Evolutionary conservation across 2,329 filamentous ascomycete species (phyloP).

Genomic region (Pyrenophora seminiperda): DNA sequence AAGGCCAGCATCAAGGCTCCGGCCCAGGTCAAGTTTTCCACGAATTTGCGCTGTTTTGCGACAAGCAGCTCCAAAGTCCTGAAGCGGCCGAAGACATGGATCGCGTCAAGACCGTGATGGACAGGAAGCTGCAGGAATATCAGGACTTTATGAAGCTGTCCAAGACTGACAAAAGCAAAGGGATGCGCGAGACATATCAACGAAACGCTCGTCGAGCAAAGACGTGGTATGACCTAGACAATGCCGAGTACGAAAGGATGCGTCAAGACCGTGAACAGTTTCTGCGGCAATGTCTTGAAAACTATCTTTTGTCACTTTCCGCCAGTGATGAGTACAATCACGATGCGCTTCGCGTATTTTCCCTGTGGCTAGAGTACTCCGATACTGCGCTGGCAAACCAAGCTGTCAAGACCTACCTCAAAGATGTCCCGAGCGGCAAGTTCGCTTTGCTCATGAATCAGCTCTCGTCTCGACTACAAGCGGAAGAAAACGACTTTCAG

Average conservation of each 20-base stretch:
- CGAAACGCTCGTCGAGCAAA: conserved; percentile 72
- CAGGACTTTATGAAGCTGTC: conserved; percentile 69
- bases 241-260: conserved; percentile 81
- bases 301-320: conserved; percentile 83
- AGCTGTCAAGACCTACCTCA: conserved; percentile 72
- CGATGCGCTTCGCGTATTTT: conserved; percentile 88
- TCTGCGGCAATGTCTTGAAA: conserved; percentile 86
- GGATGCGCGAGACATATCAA: conserved; percentile 58
- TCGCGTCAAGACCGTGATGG: conserved; percentile 76
- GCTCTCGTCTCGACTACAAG: conserved; percentile 86
- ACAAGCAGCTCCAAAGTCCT: conserved; percentile 86
- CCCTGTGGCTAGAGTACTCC: conserved; percentile 89
- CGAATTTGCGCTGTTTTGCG: conserved; percentile 93
- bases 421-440: conserved; percentile 82
- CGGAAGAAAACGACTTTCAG: conserved; percentile 74
- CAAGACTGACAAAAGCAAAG: conserved; percentile 52
- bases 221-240: conserved; percentile 88
- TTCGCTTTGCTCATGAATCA: conserved; percentile 95
- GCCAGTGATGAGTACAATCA: conserved; percentile 89
- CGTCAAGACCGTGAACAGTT: conserved; percentile 79
- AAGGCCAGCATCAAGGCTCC: conserved; percentile 66
- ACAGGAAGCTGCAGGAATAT: conserved; percentile 82
- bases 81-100: conserved; percentile 84
- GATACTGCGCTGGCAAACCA: conserved; percentile 76
- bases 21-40: conserved; percentile 90